Conservation (phyloP, 345 rosid species). For the Moricandia arvensis region DNA sequence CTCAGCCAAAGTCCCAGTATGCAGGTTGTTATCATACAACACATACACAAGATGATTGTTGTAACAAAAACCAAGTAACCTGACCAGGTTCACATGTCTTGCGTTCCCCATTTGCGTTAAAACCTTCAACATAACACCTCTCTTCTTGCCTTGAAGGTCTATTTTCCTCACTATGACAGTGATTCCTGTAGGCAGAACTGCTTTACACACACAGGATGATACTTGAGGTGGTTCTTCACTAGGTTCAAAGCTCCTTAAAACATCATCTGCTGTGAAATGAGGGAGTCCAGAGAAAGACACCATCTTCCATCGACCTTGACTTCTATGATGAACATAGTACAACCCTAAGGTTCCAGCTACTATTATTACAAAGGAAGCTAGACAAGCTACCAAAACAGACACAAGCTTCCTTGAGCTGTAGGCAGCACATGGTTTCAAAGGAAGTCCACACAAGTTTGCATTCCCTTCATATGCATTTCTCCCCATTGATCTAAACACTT, state of each 20-base stretch:
- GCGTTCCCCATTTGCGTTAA: constrained; percentile 61
- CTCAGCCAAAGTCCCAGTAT: constrained; percentile 74
- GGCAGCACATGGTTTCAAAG: constrained; percentile 57
- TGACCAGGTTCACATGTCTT: constrained; percentile 71
- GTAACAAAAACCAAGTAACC: constrained; percentile 86
- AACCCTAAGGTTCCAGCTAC: constrained; percentile 50
- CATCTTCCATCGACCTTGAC: constrained; percentile 76
- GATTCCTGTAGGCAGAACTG: constrained; percentile 85
- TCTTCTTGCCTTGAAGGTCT: constrained; percentile 51
- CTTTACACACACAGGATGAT: constrained; percentile 56
- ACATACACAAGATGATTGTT: constrained; percentile 67
- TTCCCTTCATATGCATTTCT: constrained; percentile 65
- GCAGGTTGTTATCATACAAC: constrained; percentile 63
- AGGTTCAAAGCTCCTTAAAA: constrained; percentile 67
- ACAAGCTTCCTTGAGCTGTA: constrained; percentile 57
- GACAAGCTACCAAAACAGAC: constrained; percentile 58
- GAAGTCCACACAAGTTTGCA: constrained; percentile 71
- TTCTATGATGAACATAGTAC: constrained; percentile 50
- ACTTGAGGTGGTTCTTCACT: constrained; percentile 39
- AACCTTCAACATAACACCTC: constrained; percentile 42
- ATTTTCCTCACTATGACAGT: constrained; percentile 69
- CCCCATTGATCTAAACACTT: constrained; percentile 58
- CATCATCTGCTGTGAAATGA: constrained; percentile 67
- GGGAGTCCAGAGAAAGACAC: constrained; percentile 70
- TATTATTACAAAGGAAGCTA: constrained; percentile 41